Base-by-base conservation (phyloP, 805 yeast species). In the Wickerhamia fluorescens region DNA sequence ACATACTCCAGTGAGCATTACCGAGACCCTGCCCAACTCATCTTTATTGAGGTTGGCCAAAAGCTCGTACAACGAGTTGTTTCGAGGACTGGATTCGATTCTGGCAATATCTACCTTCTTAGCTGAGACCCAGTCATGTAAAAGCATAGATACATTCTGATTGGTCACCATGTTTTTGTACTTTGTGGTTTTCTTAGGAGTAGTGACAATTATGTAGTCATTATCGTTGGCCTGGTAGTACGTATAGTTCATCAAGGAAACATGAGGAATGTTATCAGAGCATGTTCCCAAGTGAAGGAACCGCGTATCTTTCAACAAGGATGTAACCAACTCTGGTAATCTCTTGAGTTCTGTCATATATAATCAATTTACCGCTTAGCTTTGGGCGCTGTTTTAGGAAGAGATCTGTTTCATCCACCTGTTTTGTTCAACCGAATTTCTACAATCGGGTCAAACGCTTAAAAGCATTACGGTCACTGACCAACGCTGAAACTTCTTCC, bases 61-160 rank as follows among this genome's bases (percentile, higher is more conserved):
- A 26, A 85, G 54, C 49, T 77, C 77, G 21, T 35, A 32, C 26
- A 38, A 31, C 21, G 38, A 31, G 41, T 49, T 44, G 20, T 53
- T 34, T 24, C 50, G 24, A 3, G 37, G 33, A 10, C 21, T 37
- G 5, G 29, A 24, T n/a, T 30, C 33, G 11, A n/a, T 6, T 4
- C 12, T 20, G 12, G 15, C 37, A n/a, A 16, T 19, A n/a, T 32
- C 31, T 3, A 50, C 43, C 3, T 45, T 34, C 44, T 68, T 67
- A 4, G 81, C 74, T 1, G 85, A 70, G 10, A 81, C 71, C 96
- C 96, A 88, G 45, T 89, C 97, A 50, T 89, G 97, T 24, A 89
- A 75, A 35, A 89, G 63, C 25, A 89, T 51, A 0, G 95, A 80
- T 5, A 89, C 95, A 23, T 73, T 68, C 6, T 89, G 87, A 49